Base-by-base conservation (phyloP, 805 yeast genomes). In the Metschnikowia proteae region DNA sequence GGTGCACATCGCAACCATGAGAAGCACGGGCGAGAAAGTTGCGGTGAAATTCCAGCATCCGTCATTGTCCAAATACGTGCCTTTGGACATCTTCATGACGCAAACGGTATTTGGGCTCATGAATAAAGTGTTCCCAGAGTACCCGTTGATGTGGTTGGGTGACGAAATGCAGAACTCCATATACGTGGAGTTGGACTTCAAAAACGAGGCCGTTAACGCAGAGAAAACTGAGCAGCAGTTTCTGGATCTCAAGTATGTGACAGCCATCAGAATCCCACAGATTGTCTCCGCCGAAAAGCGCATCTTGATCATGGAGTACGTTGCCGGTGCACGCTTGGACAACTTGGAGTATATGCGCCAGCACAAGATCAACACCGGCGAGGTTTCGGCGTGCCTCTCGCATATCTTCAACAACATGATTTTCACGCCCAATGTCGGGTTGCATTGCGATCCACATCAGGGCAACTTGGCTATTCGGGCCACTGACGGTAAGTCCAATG, bases 401-500 rank as follows among this genome's bases (percentile, higher is more conserved):
- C 96, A 92, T 58, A 83, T 89, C 28, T 94, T 94, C 73, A 88
- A 92, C 70, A 84, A 82, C 61, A 94, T 94, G 99, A 89, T 94
- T 36, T 94, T 94, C 71, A 85, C 95, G 2, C 96, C 97, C 0
- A 84, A 82, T 27, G 96, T 89, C 23, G 88, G 92, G 0, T 79
- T 94, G 38, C 99, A 94, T 64, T 94, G 99, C 70, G 99, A 94
- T 64, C 99, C 99, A 1, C 99, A 94, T 64, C 96, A 96, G 8
- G 99, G 99, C 0, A 94, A 94, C 60, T 71, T 94, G 50, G 97
- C 98, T 0, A 88, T 94, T 23, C 73, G 90, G 48, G 58, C 66
- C 17, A 51, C 50, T 26, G 37, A 22, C 6, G 36, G 45, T 9
- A 51, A 57, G 1, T 52, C 50, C 6, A 68, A 75, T 31, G 66